phyloP scores from a whole-genome alignment of 2,329 filamentous ascomycete genomes.

The Aureobasidium sp. region DNA sequence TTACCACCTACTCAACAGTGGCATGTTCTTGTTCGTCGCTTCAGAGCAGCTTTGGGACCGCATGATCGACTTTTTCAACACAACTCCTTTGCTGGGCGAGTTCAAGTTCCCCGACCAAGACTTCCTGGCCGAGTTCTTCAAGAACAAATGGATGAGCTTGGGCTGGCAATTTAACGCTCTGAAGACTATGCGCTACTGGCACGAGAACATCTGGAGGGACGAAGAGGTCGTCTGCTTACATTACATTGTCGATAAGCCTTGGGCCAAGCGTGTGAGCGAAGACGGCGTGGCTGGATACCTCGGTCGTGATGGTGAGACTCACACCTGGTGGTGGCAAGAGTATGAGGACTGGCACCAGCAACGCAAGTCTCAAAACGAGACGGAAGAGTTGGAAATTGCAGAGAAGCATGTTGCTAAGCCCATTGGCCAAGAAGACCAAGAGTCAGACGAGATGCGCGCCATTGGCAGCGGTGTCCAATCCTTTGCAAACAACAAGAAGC shows the following conservation, averaged over 20 bases:
- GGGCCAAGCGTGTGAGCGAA: slow-evolving; percentile 37
- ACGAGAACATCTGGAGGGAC: slow-evolving; percentile 45
- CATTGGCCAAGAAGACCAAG: slow-evolving; percentile 19
- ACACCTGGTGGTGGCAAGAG: slow-evolving; percentile 47
- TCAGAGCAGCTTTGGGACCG: slow-evolving; percentile 31
- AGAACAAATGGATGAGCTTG: slow-evolving; percentile 36
- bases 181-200: slow-evolving; percentile 50
- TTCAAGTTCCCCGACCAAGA: slow-evolving; percentile 50
- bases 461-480: slow-evolving; percentile 25
- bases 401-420: slow-evolving; percentile 20
- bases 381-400: slow-evolving; percentile 34
- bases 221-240: slow-evolving; percentile 43
- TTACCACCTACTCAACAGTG: slow-evolving; percentile 44
- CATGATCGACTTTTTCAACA: slow-evolving; percentile 37
- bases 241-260: slow-evolving; percentile 52
- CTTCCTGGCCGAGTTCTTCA: slow-evolving; percentile 45
- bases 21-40: slow-evolving; percentile 46
- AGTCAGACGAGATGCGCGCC: slow-evolving; percentile 24
- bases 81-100: slow-evolving; percentile 32
- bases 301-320: slow-evolving; percentile 45
- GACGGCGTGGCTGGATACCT: slow-evolving; percentile 43
- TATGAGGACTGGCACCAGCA: slow-evolving; percentile 36
- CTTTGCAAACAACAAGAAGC: slow-evolving; percentile 23
- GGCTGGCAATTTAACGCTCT: slow-evolving; percentile 48
- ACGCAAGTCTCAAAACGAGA: slow-evolving; percentile 18